These are phyloP conservation scores for Phaeophleospora eucalypticola DNA, from an alignment of 2,329 filamentous ascomycete genomes.

Conservation along the genomic window DNA sequence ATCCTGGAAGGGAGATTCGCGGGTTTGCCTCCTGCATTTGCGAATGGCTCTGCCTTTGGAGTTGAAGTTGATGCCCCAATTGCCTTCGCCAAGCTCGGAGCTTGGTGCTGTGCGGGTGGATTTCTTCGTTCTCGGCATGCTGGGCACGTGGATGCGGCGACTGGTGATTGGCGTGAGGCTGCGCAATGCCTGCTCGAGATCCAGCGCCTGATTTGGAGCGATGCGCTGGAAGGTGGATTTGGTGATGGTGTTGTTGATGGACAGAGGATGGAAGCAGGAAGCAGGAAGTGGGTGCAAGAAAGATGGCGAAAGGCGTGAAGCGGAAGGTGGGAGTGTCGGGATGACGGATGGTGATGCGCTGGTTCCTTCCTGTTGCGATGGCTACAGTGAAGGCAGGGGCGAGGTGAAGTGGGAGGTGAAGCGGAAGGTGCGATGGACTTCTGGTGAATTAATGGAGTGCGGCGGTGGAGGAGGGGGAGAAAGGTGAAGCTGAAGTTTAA, in stretches of 20 bases:
- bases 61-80: conserved; percentile 35
- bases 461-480: too few species aligned
- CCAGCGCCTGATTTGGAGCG: too few species aligned
- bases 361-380: too few species aligned
- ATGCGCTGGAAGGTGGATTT: background rate
- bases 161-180: conserved; percentile 3
- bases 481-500: too few species aligned
- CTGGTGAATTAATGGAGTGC: too few species aligned
- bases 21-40: conserved; percentile 33
- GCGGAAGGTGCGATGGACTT: too few species aligned
- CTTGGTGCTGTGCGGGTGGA: conserved; percentile 19
- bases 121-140: conserved; percentile 18
- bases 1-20: conserved; percentile 39
- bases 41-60: conserved; percentile 44
- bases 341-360: too few species aligned
- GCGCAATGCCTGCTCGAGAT: too few species aligned
- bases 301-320: background rate
- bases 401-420: too few species aligned
- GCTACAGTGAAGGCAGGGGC: too few species aligned
- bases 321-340: background rate
- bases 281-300: background rate
- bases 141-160: background rate
- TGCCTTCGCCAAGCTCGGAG: conserved; percentile 25
- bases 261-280: background rate
- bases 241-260: background rate